Conservation (phyloP, 1,284 basidiomycete genomes). For the Megacollybia platyphylla region DNA sequence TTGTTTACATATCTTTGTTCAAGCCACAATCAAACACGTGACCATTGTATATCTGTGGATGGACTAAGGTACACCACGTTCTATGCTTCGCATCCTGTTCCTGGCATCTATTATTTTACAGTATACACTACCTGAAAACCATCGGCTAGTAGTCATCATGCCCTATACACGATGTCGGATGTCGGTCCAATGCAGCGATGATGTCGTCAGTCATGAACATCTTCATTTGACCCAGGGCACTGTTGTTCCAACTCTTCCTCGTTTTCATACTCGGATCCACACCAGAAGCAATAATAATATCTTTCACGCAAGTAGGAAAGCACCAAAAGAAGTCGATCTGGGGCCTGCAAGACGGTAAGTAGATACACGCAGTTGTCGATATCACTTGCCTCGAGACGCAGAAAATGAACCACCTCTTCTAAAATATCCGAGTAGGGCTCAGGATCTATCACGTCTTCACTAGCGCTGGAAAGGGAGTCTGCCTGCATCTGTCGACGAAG, state of each 20-base stretch:
- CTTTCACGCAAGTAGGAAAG: constrained; percentile 61
- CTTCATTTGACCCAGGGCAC: constrained; percentile 70
- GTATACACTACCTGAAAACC: too few species aligned
- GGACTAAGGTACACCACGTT: too few species aligned
- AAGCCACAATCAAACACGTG: too few species aligned
- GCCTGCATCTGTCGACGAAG: constrained; percentile 56
- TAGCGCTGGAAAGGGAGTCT: constrained; percentile 36
- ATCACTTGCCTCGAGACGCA: constrained; percentile 47
- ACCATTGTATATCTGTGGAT: too few species aligned
- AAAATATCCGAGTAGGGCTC: constrained; percentile 41
- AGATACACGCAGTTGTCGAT: constrained; percentile 5
- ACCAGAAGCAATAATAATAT: constrained; percentile 79
- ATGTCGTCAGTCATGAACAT: constrained; percentile 54
- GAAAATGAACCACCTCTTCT: constrained; percentile 54
- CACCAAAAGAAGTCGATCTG: constrained; percentile 54
- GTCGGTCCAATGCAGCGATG: too few species aligned
- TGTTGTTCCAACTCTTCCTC: constrained; percentile 45
- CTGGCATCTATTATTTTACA: too few species aligned
- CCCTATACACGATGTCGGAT: too few species aligned
- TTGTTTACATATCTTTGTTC: too few species aligned
- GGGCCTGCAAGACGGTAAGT: constrained; percentile 31
- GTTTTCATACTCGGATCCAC: constrained; percentile 62
- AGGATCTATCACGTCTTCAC: constrained; percentile 9
- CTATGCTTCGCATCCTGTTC: too few species aligned
- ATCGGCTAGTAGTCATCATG: too few species aligned